phyloP scores from a whole-genome alignment of 2,329 filamentous ascomycete species.

The Grosmannia penicillata region DNA sequence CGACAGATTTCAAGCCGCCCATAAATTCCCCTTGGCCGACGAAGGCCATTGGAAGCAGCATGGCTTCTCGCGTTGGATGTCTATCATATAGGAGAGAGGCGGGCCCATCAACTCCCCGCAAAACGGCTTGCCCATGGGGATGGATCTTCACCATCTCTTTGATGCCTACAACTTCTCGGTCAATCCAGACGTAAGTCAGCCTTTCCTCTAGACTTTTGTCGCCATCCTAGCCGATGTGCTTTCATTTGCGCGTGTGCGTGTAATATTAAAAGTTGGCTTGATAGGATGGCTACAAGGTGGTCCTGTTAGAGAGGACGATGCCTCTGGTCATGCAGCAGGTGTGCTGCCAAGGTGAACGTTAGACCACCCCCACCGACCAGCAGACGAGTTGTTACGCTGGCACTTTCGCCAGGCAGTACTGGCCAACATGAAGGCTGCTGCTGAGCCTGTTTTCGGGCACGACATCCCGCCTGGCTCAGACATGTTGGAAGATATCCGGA shows the following conservation, averaged over 20 bases:
- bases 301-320: background rate
- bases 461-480: conserved; percentile 3
- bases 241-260: too few species aligned
- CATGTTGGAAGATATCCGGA: conserved; percentile 2
- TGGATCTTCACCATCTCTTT: background rate
- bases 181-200: background rate
- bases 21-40: background rate
- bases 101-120: background rate
- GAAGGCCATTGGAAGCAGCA: background rate
- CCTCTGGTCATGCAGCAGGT: background rate
- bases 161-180: background rate
- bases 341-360: background rate
- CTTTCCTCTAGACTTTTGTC: background rate
- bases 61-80: background rate
- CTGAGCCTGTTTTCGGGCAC: background rate
- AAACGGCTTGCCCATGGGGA: background rate
- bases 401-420: background rate
- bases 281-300: background rate
- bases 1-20: background rate
- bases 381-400: background rate
- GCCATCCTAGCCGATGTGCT: background rate
- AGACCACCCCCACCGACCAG: background rate
- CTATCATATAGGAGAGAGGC: background rate
- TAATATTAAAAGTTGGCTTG: too few species aligned
- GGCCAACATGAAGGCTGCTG: background rate